A percentile compares a stretch with the other conserved stretches of the same genome.
These are phyloP conservation scores for Fonsecaea monophora DNA, from an alignment of 2,329 filamentous ascomycete genomes.

Conservation along the genomic window DNA sequence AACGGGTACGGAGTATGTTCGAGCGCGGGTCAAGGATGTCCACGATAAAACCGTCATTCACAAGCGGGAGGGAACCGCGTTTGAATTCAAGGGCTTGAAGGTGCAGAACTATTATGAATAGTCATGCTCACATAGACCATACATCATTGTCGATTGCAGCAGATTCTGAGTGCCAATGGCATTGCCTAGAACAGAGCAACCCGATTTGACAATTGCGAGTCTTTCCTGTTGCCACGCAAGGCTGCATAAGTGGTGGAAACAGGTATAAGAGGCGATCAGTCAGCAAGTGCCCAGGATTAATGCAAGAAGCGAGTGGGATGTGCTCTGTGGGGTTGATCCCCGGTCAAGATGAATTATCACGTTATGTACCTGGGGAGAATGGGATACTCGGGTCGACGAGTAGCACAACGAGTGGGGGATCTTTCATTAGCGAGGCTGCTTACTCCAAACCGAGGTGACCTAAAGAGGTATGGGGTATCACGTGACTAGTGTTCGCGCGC, in stretches of 20 bases:
- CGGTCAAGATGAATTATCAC: not conserved
- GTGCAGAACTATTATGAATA: constrained; percentile 48
- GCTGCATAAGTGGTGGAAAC: not conserved
- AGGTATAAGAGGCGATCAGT: not conserved
- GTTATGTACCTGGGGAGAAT: not conserved
- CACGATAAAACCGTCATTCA: constrained; percentile 55
- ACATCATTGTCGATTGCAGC: not conserved
- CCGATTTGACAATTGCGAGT: not conserved
- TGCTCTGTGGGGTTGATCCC: not conserved
- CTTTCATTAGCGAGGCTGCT: not conserved
- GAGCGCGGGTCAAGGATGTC: constrained; percentile 56
- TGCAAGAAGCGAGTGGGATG: not conserved
- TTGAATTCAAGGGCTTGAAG: constrained; percentile 53
- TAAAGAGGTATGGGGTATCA: no score
- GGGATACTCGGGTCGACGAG: no score
- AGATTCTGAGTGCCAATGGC: not conserved
- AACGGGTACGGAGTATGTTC: constrained; percentile 55
- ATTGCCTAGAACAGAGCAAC: not conserved
- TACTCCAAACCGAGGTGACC: not conserved
- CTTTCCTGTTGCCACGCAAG: not conserved
- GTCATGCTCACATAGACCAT: not conserved
- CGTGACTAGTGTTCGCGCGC: not conserved
- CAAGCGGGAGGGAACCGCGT: constrained; percentile 53
- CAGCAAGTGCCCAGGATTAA: not conserved
- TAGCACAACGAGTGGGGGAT: not conserved